Conservation (phyloP, 805 yeast species). For the Candida xyloterini region DNA sequence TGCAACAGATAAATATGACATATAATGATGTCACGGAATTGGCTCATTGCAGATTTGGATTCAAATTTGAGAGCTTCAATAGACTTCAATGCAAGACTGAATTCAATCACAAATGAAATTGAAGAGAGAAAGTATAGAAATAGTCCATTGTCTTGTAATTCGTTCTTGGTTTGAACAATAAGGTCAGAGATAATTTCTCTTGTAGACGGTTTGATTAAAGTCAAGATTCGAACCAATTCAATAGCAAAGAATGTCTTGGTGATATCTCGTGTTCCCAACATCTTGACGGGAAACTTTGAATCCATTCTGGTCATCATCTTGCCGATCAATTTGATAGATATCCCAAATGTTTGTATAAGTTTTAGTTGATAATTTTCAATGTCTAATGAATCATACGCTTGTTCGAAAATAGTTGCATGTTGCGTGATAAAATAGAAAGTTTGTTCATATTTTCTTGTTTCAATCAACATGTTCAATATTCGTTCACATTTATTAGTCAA, state of each 20-base stretch:
- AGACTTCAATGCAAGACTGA: slow-evolving; percentile 25
- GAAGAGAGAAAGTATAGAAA: slow-evolving; percentile 31
- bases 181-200: slow-evolving; percentile 24
- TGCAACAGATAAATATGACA: slow-evolving; percentile 27
- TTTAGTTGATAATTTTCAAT: slow-evolving; percentile 5
- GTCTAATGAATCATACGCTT: not conserved
- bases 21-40: slow-evolving; percentile 16
- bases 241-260: slow-evolving; percentile 21
- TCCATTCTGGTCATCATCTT: slow-evolving; percentile 21
- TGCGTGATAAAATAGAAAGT: slow-evolving; percentile 21
- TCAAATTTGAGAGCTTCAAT: slow-evolving; percentile 18
- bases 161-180: slow-evolving; percentile 22
- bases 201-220: slow-evolving; percentile 20
- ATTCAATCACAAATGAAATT: slow-evolving; percentile 23
- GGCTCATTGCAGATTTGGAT: slow-evolving; percentile 11
- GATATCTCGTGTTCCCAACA: slow-evolving; percentile 17
- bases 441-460: slow-evolving; percentile 14
- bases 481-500: slow-evolving; percentile 34
- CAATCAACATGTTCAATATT: slow-evolving; percentile 31
- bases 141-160: slow-evolving; percentile 28
- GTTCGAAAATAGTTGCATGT: slow-evolving; percentile 19
- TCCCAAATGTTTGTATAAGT: slow-evolving; percentile 9
- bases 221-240: slow-evolving; percentile 25
- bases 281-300: slow-evolving; percentile 6
- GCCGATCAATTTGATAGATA: slow-evolving; percentile 20